Evolutionary conservation across 2,329 filamentous ascomycete genomes (phyloP), one percentile per base, ranked within the genome.

Genomic region (Pyrenochaeta sp.): DNA sequence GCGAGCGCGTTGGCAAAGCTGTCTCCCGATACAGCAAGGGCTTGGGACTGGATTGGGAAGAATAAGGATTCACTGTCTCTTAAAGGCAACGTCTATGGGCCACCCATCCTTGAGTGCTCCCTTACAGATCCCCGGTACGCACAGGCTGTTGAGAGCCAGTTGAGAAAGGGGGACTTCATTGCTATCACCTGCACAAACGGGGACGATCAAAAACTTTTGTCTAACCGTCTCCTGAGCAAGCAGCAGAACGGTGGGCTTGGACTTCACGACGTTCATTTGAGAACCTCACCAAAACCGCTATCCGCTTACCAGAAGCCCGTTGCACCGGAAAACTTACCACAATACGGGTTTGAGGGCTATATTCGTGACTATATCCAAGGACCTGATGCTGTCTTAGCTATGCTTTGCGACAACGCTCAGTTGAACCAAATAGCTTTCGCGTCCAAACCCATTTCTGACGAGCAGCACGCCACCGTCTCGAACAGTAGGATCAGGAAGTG

Each of bases 41-140:
- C 89, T 2, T 97, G 92, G 88, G 83, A 88, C 42, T 99, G 94
- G 93, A 84, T 98, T 50, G 85, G 91, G 71, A 76, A 87, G 2
- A 88, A 99, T 72, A 84, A 84, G 58, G 73, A 84, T 53, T 56
- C 36, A 1, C 49, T 77, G 1, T 77, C 85, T 48, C 95, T 97
- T 63, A 86, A 91, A 70, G 87, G 90, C 64, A 84, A 90, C 56
- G 88, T 97, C 4, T 92, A 90, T 72, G 92, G 91, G 0, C 93
- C 93, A 5, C 88, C 93, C 0, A 86, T 95, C 70, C 81, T 97
- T 32, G 90, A 86, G 56, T 97, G 93, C 77, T 91, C 90, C 0
- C 81, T 97, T 52, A 93, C 89, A 65, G 87, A 96, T 66, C 83
- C 87, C 36, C 84, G 81, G 52, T 92, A 91, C 73, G 85, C 85